phyloP scores from a whole-genome alignment of 148 eudicot genomes.

The Tetragonia tetragonoides region DNA sequence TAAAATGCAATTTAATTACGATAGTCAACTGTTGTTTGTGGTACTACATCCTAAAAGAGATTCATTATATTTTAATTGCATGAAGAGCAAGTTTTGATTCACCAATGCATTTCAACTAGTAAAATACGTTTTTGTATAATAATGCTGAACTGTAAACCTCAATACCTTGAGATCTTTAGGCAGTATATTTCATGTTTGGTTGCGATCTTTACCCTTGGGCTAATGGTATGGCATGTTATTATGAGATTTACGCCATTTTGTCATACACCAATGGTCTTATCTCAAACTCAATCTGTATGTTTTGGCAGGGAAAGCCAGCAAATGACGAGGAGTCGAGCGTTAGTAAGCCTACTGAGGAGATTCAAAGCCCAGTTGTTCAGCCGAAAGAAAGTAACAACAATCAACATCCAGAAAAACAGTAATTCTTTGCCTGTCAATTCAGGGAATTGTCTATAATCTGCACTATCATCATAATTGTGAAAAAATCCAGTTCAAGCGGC shows the following conservation, averaged over 20 bases:
- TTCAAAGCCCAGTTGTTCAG: constrained; percentile 25
- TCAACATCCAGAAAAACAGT: constrained; percentile 36
- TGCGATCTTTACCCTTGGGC: background rate
- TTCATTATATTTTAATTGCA: background rate
- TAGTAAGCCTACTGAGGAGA: constrained; percentile 33
- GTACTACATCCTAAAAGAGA: background rate
- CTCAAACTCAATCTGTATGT: constrained; percentile 5
- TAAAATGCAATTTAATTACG: background rate
- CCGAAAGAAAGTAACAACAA: constrained; percentile 38
- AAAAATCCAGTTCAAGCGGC: constrained; percentile 2
- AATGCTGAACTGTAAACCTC: background rate
- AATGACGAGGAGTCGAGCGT: constrained; percentile 42
- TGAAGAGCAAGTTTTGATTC: background rate
- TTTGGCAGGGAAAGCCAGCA: constrained; percentile 44
- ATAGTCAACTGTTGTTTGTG: background rate
- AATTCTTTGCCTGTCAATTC: constrained; percentile 12
- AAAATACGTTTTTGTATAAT: background rate
- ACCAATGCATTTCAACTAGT: background rate
- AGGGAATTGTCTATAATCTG: background rate
- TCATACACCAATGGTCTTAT: background rate
- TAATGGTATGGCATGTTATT: background rate
- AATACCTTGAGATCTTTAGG: background rate
- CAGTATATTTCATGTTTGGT: background rate
- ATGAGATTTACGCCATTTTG: background rate
- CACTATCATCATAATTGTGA: background rate